These are phyloP conservation scores for Debaryomycetaceae sp. DNA, from an alignment of 1,139 yeast genomes.

Conservation along the genomic window DNA sequence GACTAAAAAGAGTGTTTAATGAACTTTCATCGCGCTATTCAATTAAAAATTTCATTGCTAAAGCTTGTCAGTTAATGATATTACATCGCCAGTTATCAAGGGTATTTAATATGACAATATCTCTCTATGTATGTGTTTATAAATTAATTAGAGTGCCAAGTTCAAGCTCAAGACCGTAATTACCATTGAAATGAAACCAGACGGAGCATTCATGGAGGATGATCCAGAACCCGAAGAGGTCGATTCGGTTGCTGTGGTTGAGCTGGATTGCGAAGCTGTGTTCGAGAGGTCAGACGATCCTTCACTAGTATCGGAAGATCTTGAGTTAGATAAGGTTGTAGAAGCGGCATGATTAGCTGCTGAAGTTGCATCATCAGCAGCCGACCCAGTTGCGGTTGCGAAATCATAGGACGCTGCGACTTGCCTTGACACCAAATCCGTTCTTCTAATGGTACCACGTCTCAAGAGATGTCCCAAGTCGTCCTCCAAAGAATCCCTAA, in stretches of 20 bases:
- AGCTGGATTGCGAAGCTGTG: constrained; percentile 1
- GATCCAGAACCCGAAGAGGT: constrained; percentile 7
- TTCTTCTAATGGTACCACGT: constrained; percentile 9
- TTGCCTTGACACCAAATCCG: constrained; percentile 15
- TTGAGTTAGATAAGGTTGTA: background rate
- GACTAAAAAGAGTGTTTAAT: background rate
- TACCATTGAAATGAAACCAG: constrained; percentile 6
- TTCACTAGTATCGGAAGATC: background rate
- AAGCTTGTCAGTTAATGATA: background rate
- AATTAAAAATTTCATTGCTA: background rate
- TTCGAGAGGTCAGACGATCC: background rate
- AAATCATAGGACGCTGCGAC: constrained; percentile 7
- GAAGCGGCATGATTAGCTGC: background rate
- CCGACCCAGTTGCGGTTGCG: constrained; percentile 2
- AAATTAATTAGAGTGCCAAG: background rate
- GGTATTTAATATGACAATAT: background rate
- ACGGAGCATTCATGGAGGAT: constrained; percentile 2
- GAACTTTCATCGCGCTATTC: background rate
- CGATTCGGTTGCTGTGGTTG: constrained; percentile 7
- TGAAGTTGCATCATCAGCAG: constrained; percentile 5
- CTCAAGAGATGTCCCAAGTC: constrained; percentile 19
- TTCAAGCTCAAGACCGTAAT: constrained; percentile 5
- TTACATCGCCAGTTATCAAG: background rate
- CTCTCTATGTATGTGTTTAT: background rate
- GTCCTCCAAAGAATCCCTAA: constrained; percentile 20